Evolutionary conservation across 225 moss, liverwort and hornwort species (phyloP).

Genomic region (Climacium dendroides): DNA sequence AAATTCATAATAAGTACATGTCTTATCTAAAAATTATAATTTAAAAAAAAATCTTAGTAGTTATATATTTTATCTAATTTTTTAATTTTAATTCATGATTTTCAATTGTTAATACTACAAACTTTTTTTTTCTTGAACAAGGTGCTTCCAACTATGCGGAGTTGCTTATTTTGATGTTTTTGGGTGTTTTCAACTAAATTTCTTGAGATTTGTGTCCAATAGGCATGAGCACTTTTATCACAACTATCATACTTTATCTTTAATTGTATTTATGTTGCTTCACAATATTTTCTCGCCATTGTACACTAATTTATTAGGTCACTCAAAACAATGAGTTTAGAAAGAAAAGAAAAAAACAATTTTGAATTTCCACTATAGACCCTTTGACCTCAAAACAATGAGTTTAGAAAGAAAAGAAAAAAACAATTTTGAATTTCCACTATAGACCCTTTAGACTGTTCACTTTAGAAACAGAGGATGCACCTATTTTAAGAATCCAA

Average conservation of each 20-base stretch:
- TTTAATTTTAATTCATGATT: too few relatives aligned
- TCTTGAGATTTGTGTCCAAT: background rate
- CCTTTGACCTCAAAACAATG: background rate
- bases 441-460: too few relatives aligned
- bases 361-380: too few relatives aligned
- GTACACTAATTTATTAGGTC: too few relatives aligned
- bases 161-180: fast-evolving
- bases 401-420: background rate
- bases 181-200: background rate
- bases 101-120: background rate
- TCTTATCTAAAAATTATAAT: too few relatives aligned
- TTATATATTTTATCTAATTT: too few relatives aligned
- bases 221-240: background rate
- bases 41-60: too few relatives aligned
- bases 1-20: background rate
- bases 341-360: too few relatives aligned
- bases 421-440: too few relatives aligned
- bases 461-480: too few relatives aligned
- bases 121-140: background rate
- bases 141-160: background rate
- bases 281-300: background rate
- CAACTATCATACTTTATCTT: background rate
- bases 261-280: background rate
- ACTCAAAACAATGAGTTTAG: background rate
- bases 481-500: too few relatives aligned